phyloP scores from a whole-genome alignment of 352 stramenopile genomes.

The Pythium myriotylum region DNA sequence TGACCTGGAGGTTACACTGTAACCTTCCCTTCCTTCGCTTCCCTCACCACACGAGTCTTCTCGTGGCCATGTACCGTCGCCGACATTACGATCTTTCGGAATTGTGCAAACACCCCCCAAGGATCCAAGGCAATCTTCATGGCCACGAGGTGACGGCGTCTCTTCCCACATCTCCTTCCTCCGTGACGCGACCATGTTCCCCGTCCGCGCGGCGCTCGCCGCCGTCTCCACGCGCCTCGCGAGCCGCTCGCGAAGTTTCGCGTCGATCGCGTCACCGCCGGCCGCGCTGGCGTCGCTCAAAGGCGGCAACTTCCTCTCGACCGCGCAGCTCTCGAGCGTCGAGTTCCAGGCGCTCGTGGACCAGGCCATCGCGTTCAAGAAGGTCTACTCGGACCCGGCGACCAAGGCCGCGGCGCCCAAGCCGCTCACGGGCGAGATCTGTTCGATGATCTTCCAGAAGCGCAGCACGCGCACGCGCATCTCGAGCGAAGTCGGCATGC shows the following conservation, averaged over 20 bases:
- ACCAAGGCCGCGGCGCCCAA: constrained; percentile 64
- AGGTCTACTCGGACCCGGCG: constrained; percentile 52
- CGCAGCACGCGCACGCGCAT: constrained; percentile 92
- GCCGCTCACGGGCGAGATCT: constrained; percentile 71
- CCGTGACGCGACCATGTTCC: constrained; percentile 1
- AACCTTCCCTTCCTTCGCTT: too few species aligned
- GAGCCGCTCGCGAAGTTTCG: constrained; percentile 6
- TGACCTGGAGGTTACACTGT: neutral
- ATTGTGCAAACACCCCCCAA: constrained; percentile 16
- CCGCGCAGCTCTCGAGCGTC: constrained; percentile 53
- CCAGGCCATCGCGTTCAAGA: constrained; percentile 74
- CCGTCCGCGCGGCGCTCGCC: neutral
- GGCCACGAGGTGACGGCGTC: neutral
- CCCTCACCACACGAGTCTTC: too few species aligned
- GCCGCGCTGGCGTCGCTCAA: constrained; percentile 46
- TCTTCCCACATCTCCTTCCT: neutral
- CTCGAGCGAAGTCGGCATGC: constrained; percentile 96
- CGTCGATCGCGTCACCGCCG: constrained; percentile 9
- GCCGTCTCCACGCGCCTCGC: neutral
- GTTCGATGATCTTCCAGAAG: constrained; percentile 96
- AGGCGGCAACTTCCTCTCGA: constrained; percentile 76
- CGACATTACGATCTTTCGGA: neutral
- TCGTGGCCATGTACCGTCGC: neutral
- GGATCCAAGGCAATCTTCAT: neutral
- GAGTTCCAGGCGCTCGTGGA: constrained; percentile 65